These are phyloP conservation scores for Fraxinus anomala DNA, from an alignment of 257 asterid genomes.

Conservation along the genomic window DNA sequence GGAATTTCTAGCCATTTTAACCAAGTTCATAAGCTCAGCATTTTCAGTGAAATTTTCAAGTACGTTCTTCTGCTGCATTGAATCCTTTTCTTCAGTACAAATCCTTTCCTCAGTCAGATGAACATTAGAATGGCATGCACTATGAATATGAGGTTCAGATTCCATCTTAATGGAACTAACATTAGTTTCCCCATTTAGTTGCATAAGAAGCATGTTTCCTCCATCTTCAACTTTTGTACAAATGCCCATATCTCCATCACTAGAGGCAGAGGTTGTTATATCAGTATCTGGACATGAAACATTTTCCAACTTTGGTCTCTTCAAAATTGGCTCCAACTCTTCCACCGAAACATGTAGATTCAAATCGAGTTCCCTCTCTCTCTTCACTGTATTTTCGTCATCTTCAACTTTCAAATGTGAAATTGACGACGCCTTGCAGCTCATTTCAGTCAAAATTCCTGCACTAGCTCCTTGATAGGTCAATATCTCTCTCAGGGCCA, in stretches of 20 bases:
- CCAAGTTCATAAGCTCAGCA: constrained; percentile 71
- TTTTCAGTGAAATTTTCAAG: constrained; percentile 57
- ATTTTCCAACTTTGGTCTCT: constrained; percentile 79
- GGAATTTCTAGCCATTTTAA: constrained; percentile 82
- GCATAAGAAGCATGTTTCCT: constrained; percentile 33
- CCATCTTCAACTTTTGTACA: constrained; percentile 51
- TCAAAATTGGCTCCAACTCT: constrained; percentile 62
- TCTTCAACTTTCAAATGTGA: constrained; percentile 42
- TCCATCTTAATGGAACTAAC: constrained; percentile 50
- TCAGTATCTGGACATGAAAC: constrained; percentile 36
- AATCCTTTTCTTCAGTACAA: constrained; percentile 44
- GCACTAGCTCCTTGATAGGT: constrained; percentile 94
- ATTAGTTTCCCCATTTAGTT: constrained; percentile 56
- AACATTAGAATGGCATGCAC: constrained; percentile 33
- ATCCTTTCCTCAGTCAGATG: constrained; percentile 38
- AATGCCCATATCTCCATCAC: constrained; percentile 42
- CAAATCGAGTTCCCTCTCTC: constrained; percentile 73
- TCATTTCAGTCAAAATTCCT: constrained; percentile 70
- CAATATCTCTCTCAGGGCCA: constrained; percentile 98
- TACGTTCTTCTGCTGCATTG: constrained; percentile 49
- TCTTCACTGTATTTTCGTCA: constrained; percentile 43
- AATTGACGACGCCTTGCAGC: constrained; percentile 33
- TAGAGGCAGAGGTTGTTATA: constrained; percentile 22
- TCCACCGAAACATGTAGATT: constrained; percentile 61
- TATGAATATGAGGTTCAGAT: constrained; percentile 47